Conservation (phyloP, 2,329 filamentous ascomycete genomes). For the Ophiostoma sp. region DNA sequence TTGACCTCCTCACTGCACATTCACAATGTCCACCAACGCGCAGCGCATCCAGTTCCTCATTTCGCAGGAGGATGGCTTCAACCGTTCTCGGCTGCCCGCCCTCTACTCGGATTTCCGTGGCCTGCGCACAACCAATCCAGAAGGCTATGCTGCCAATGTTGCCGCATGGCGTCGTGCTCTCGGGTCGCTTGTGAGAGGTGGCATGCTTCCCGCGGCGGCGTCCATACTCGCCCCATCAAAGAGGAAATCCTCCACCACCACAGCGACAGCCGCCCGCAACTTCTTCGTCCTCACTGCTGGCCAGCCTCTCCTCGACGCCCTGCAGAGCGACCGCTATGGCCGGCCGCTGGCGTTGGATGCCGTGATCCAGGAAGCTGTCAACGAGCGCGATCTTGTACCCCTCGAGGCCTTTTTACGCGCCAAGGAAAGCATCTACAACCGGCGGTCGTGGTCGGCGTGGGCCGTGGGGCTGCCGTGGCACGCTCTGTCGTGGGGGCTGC, state of each 20-base stretch:
- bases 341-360: constrained; percentile 76
- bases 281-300: constrained; percentile 56
- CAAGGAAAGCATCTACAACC: constrained; percentile 70
- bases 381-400: constrained; percentile 67
- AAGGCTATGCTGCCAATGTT: constrained; percentile 37
- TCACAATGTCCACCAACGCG: constrained; percentile 28
- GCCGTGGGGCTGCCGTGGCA: constrained; percentile 71
- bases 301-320: constrained; percentile 65
- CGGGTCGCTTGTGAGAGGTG: constrained; percentile 36
- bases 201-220: constrained; percentile 36
- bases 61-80: constrained; percentile 30
- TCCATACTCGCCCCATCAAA: neutral
- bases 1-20: neutral
- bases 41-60: constrained; percentile 32
- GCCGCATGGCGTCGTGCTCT: constrained; percentile 41
- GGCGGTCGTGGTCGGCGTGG: constrained; percentile 63
- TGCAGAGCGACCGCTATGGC: constrained; percentile 78
- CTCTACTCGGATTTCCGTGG: constrained; percentile 36
- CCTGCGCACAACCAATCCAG: constrained; percentile 33
- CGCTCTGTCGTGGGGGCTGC: constrained; percentile 73
- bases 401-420: constrained; percentile 66
- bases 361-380: constrained; percentile 73
- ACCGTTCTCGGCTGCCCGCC: constrained; percentile 31
- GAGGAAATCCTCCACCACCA: neutral
- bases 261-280: constrained; percentile 41